Evolutionary conservation across 306 rosid species (phyloP).

Genomic region (Pterocarpus santalinus): DNA sequence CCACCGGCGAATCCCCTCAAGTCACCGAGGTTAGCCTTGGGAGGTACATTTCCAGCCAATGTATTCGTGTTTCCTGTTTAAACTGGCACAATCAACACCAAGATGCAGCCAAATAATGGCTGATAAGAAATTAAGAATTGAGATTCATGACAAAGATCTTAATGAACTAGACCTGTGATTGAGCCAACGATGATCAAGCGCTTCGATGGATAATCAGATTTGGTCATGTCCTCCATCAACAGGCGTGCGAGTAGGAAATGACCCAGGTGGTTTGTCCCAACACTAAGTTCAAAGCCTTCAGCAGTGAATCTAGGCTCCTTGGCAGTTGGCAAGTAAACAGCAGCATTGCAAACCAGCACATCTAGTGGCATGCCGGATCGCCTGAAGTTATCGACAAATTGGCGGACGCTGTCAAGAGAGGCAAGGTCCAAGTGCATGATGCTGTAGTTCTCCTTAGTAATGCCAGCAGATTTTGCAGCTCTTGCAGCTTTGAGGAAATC

Average conservation of each 20-base stretch:
- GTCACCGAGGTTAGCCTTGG: conserved; percentile 98
- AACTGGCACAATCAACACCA: conserved; percentile 39
- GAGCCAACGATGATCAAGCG: conserved; percentile 96
- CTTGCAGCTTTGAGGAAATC: conserved; percentile 96
- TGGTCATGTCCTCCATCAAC: conserved; percentile 77
- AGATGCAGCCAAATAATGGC: conserved; percentile 21
- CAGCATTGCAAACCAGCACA: conserved; percentile 94
- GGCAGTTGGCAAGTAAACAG: conserved; percentile 93
- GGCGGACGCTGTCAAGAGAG: conserved; percentile 92
- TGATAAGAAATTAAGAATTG: not conserved
- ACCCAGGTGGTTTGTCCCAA: conserved; percentile 95
- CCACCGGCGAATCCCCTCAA: conserved; percentile 95
- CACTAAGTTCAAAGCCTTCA: conserved; percentile 96
- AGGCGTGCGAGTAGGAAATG: conserved; percentile 94
- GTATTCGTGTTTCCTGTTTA: conserved; percentile 93
- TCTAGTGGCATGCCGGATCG: conserved; percentile 77
- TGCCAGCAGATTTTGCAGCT: conserved; percentile 95
- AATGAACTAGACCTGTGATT: conserved; percentile 74
- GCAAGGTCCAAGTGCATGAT: conserved; percentile 98
- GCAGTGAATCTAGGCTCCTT: conserved; percentile 93
- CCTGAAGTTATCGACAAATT: conserved; percentile 82
- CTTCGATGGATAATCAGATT: conserved; percentile 89
- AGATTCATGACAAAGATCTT: not conserved
- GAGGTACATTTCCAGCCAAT: conserved; percentile 99
- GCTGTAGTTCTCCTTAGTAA: conserved; percentile 78